phyloP scores from a whole-genome alignment of 495 filamentous ascomycete genomes.

The Neurospora sp. region DNA sequence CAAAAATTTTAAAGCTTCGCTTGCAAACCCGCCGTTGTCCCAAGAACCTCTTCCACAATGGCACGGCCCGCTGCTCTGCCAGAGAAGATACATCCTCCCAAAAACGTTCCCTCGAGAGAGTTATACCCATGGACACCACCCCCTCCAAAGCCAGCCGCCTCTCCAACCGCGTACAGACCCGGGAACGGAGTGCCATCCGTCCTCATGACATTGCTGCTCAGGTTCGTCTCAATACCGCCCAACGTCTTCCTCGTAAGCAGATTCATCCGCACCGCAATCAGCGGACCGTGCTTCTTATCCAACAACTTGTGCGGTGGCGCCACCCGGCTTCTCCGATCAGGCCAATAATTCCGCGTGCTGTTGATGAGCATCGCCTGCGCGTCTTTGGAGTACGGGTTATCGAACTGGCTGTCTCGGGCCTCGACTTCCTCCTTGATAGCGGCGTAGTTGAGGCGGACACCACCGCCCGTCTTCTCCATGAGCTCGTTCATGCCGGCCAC shows the following conservation, averaged over 20 bases:
- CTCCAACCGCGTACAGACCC: slow-evolving; percentile 42
- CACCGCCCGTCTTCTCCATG: slow-evolving; percentile 21
- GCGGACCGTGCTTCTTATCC: slow-evolving; percentile 35
- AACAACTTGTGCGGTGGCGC: slow-evolving; percentile 36
- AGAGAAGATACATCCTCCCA: slow-evolving; percentile 42
- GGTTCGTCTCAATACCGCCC: slow-evolving; percentile 43
- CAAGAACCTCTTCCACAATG: slow-evolving; percentile 30
- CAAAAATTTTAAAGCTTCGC: background rate
- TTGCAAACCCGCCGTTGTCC: background rate
- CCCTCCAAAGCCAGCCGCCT: slow-evolving; percentile 43
- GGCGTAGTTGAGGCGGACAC: slow-evolving; percentile 27
- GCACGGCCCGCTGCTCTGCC: slow-evolving; percentile 36
- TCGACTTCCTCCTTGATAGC: slow-evolving; percentile 32
- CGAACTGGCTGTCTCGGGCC: slow-evolving; percentile 36
- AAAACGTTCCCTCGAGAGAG: slow-evolving; percentile 40
- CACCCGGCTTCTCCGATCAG: slow-evolving; percentile 31
- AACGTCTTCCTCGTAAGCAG: slow-evolving; percentile 43
- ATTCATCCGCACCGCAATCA: slow-evolving; percentile 43
- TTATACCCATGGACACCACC: slow-evolving; percentile 44
- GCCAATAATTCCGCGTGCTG: slow-evolving; percentile 40
- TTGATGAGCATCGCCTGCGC: slow-evolving; percentile 43
- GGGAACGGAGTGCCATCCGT: slow-evolving; percentile 32
- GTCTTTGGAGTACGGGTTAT: slow-evolving; percentile 41
- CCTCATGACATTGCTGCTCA: slow-evolving; percentile 37
- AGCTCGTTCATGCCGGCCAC: slow-evolving; percentile 42